Conservation (phyloP, 2,329 filamentous ascomycete genomes). For the Rutstroemia sp. region DNA sequence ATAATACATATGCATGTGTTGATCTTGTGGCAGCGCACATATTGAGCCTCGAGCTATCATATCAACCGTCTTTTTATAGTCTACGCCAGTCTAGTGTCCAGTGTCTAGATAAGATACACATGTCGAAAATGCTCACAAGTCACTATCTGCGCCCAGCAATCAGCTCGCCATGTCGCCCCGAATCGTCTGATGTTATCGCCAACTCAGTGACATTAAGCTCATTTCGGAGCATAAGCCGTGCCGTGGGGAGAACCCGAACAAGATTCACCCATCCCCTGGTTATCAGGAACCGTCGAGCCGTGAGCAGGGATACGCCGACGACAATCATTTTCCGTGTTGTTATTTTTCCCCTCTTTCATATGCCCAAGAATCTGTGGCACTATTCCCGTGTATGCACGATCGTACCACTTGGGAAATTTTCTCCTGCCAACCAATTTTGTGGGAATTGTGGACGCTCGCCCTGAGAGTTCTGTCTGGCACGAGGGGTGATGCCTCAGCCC, state of each 20-base stretch:
- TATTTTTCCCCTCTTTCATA: background rate
- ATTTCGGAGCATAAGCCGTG: slow-evolving; percentile 4
- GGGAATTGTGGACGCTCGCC: slow-evolving; percentile 1
- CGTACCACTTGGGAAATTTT: background rate
- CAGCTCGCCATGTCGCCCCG: background rate
- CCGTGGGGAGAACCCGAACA: slow-evolving; percentile 3
- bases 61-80: too few relatives aligned
- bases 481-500: background rate
- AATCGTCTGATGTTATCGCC: background rate
- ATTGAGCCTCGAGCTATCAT: too few relatives aligned
- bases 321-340: background rate
- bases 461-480: background rate
- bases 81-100: too few relatives aligned
- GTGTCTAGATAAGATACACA: too few relatives aligned
- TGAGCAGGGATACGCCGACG: slow-evolving; percentile 2
- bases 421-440: background rate
- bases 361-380: background rate
- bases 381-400: background rate
- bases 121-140: background rate
- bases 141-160: background rate
- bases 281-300: slow-evolving; percentile 4
- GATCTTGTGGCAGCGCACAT: too few relatives aligned
- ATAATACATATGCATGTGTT: too few relatives aligned
- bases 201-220: background rate
- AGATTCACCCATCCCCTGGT: background rate